Evolutionary conservation across 345 rosid genomes (phyloP).

Genomic region (Leavenworthia alabamica): DNA sequence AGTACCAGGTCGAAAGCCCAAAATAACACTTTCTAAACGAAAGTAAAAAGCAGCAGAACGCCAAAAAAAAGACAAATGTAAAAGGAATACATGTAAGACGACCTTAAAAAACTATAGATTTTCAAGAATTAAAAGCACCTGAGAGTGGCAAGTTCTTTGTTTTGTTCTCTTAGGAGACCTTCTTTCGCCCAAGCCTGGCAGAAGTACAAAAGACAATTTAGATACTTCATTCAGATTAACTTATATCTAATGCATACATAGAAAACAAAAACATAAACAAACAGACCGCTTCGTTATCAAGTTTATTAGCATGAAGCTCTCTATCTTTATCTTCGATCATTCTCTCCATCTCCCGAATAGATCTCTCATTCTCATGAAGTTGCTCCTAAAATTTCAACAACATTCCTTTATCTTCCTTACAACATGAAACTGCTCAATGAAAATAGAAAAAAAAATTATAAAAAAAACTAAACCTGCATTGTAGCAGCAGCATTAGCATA

Average conservation of each 20-base stretch:
- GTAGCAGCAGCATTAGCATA: conserved; percentile 54
- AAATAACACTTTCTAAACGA: not conserved
- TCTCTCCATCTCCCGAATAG: conserved; percentile 61
- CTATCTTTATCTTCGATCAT: conserved; percentile 78
- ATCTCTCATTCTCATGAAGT: conserved; percentile 58
- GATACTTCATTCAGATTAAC: not conserved
- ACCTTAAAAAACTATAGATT: conserved; percentile 28
- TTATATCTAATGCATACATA: not conserved
- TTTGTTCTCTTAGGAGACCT: conserved; percentile 82
- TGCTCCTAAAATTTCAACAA: conserved; percentile 54
- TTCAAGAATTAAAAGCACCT: conserved; percentile 36
- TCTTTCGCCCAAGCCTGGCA: conserved; percentile 95
- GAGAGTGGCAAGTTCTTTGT: conserved; percentile 74
- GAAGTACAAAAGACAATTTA: conserved; percentile 23
- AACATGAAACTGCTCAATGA: not conserved
- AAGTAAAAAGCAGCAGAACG: not conserved
- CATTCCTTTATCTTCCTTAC: not conserved
- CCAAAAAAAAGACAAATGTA: not conserved
- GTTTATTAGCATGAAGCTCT: conserved; percentile 71
- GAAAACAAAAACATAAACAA: not conserved
- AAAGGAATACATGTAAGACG: too few species aligned
- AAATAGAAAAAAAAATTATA: not conserved
- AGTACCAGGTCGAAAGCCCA: not conserved
- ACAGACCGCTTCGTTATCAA: conserved; percentile 83
- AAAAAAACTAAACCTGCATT: conserved; percentile 46